Evolutionary conservation across 768 basidiomycete genomes (phyloP).

Genomic region (Artomyces pyxidatus): DNA sequence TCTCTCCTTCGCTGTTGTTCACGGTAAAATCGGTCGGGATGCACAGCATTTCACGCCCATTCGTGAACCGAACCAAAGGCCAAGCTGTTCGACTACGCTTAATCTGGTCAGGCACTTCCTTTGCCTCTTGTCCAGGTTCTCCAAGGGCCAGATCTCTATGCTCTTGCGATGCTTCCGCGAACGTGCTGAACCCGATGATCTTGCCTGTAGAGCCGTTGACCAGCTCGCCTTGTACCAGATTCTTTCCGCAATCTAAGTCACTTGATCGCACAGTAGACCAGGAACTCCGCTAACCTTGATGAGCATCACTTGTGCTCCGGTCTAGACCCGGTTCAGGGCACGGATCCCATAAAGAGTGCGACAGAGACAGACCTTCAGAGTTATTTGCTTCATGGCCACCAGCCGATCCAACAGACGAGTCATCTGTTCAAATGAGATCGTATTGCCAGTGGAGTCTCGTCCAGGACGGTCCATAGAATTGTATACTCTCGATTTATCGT

Average conservation of each 20-base stretch:
- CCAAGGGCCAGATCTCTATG: slow-evolving; percentile 29
- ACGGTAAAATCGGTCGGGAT: slow-evolving; percentile 56
- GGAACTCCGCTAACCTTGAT: slow-evolving; percentile 40
- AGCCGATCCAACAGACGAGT: slow-evolving; percentile 45
- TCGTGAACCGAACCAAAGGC: slow-evolving; percentile 57
- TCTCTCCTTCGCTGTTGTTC: slow-evolving; percentile 46
- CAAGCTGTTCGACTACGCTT: slow-evolving; percentile 25
- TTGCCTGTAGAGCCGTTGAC: slow-evolving; percentile 67
- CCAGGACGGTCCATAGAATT: slow-evolving; percentile 39
- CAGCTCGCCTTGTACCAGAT: slow-evolving; percentile 56
- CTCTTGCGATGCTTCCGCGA: slow-evolving; percentile 33
- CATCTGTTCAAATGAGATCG: slow-evolving; percentile 31
- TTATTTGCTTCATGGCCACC: slow-evolving; percentile 37
- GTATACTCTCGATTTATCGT: slow-evolving; percentile 32
- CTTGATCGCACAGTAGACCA: neutral
- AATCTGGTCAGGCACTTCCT: neutral
- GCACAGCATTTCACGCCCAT: slow-evolving; percentile 37
- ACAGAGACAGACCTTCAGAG: slow-evolving; percentile 35
- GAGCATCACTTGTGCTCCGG: slow-evolving; percentile 83
- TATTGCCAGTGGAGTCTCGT: slow-evolving; percentile 32
- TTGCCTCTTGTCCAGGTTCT: slow-evolving; percentile 4
- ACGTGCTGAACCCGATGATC: slow-evolving; percentile 38
- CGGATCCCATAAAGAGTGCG: neutral
- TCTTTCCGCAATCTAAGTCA: no score
- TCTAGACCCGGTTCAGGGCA: slow-evolving; percentile 26